Evolutionary conservation across 1,284 basidiomycete genomes (phyloP), one percentile per base, ranked within the genome.

Genomic region (Trichosporon sp.): DNA sequence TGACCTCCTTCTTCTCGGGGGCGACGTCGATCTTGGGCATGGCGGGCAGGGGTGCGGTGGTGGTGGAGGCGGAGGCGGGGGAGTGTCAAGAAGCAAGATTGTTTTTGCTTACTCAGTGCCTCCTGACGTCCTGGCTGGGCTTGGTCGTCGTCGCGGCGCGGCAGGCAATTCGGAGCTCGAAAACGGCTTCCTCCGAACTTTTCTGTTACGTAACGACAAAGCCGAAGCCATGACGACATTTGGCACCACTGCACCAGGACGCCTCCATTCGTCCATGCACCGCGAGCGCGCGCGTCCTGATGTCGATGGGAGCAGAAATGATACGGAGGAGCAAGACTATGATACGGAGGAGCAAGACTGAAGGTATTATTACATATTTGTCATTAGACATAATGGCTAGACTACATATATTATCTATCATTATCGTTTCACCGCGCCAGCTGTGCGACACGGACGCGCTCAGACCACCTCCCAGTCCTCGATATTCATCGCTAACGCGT

Each of bases 1-100:
- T 95, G 62, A 82, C 75, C 56, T 72, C 71, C 67, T 75, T 73
- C 51, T 56, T 60, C 56, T 60, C 56, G 56, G 56, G 56, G 27
- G 56, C 56, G 27, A 60, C 56, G 56, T 60, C 56, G 56, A 60
- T n/a, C 56, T 60, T 60, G 56, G 56, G 56, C 56, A 60, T 60
- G 27, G 56, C 15, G 29, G 5, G 21, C 8, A 27, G 11, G 27
- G 8, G 29, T 58, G 42, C 8, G 44, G 44, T 60, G 18, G 18
- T 7, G 25, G 21, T n/a, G 15, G 25, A 13, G 12, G 29, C n/a
- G 21, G 56, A 7, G 56, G 47, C 21, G 18, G 23, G 7, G n/a
- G 15, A 21, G 44, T 25, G 47, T 51, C 21, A 51, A 51, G 47
- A 51, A 25, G 47, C 47, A 51, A 60, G 56, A 60, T 31, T 60